Conservation (phyloP, 176 grass and related monocot genomes). For the Carex pumila region DNA sequence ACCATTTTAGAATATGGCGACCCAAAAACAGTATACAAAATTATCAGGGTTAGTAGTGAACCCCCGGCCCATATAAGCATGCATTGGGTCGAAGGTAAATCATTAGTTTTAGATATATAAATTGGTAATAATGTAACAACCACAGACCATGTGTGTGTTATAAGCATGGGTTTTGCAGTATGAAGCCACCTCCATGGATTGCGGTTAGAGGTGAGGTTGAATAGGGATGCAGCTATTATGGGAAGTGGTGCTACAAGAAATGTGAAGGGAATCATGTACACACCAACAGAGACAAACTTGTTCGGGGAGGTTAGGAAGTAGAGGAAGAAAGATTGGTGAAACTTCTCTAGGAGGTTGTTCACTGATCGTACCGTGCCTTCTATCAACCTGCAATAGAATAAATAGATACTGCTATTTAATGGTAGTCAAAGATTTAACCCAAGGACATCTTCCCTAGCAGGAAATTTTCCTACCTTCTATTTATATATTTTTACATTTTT, state of each 20-base stretch:
- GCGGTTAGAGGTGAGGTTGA: conserved; percentile 27
- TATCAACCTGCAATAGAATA: conserved; percentile 59
- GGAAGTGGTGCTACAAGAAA: conserved; percentile 69
- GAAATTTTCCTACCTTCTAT: not conserved
- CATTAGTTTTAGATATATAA: conserved; percentile 50
- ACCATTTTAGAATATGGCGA: conserved; percentile 47
- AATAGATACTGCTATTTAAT: not conserved
- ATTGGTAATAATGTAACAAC: conserved; percentile 59
- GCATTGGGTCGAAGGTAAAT: conserved; percentile 30
- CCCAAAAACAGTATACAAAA: conserved; percentile 46
- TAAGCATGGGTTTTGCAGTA: conserved; percentile 58
- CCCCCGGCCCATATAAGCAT: conserved; percentile 49
- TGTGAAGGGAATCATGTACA: conserved; percentile 95
- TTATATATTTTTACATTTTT: too few relatives aligned
- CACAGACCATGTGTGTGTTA: conserved; percentile 74
- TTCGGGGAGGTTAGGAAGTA: conserved; percentile 86
- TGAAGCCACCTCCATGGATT: conserved; percentile 84
- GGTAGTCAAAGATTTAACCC: not conserved
- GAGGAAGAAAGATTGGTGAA: conserved; percentile 97
- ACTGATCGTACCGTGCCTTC: conserved; percentile 84
- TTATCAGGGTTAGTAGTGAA: conserved; percentile 32
- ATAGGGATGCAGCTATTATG: conserved; percentile 77
- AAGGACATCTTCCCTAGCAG: not conserved
- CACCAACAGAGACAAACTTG: conserved; percentile 93
- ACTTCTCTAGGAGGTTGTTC: conserved; percentile 94